Conservation (phyloP, 306 rosid genomes). For the Ziziphus jujuba region DNA sequence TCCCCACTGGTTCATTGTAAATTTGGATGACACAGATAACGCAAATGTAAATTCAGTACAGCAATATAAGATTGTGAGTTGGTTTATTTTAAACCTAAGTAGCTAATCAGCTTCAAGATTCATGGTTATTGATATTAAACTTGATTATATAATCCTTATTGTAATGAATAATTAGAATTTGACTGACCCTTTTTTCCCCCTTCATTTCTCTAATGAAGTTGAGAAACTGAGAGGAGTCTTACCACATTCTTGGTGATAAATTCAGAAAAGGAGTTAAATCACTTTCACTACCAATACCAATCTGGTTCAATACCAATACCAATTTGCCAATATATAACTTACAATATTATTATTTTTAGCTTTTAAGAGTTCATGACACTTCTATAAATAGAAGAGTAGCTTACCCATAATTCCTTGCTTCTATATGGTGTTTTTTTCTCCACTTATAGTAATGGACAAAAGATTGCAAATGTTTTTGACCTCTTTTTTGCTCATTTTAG, state of each 20-base stretch:
- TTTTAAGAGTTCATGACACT: not conserved
- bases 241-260: not conserved
- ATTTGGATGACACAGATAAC: not conserved
- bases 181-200: not conserved
- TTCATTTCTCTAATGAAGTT: not conserved
- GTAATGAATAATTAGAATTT: not conserved
- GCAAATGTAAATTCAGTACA: not conserved
- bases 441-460: conserved; percentile 16
- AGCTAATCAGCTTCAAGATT: conserved; percentile 20
- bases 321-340: not conserved
- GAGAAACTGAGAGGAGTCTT: conserved; percentile 6
- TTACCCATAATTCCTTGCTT: conserved; percentile 18
- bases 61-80: not conserved
- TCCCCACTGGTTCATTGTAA: not conserved
- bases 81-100: not conserved
- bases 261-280: not conserved
- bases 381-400: conserved; percentile 30
- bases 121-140: conserved; percentile 8
- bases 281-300: too few relatives aligned
- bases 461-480: conserved; percentile 30
- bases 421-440: not conserved
- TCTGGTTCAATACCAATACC: too few relatives aligned
- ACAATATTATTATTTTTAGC: not conserved
- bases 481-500: conserved; percentile 28
- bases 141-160: not conserved